Percentiles rank a stretch among this genome's conserved stretches.
phyloP scores from a whole-genome alignment of 352 stramenopile genomes.

The Phytophthora colocasiae region DNA sequence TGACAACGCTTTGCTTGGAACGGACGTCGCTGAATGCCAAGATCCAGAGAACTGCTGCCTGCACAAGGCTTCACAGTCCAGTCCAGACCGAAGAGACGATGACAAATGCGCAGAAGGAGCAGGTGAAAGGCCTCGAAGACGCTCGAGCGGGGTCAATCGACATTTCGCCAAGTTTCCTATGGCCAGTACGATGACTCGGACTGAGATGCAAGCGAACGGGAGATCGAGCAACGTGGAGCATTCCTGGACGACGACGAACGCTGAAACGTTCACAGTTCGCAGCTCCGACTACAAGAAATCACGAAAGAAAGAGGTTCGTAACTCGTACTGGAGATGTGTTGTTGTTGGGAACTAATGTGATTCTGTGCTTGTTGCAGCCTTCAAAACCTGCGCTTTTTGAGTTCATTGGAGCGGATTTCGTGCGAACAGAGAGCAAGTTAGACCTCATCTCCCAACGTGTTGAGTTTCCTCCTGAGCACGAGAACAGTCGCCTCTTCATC shows the following conservation, averaged over 20 bases:
- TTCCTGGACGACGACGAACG: slow-evolving; percentile 53
- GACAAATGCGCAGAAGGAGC: slow-evolving; percentile 6
- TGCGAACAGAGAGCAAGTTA: slow-evolving; percentile 74
- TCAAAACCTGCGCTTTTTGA: slow-evolving; percentile 74
- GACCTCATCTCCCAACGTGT: slow-evolving; percentile 82
- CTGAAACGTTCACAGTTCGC: slow-evolving; percentile 74
- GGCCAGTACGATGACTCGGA: slow-evolving; percentile 61
- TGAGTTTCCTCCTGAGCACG: slow-evolving; percentile 62
- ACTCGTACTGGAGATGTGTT: background rate
- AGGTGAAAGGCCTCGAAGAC: slow-evolving; percentile 1
- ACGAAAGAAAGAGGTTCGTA: slow-evolving; percentile 74
- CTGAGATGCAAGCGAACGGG: slow-evolving; percentile 53
- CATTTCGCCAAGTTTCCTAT: slow-evolving; percentile 58
- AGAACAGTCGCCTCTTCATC: slow-evolving; percentile 73
- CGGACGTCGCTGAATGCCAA: slow-evolving; percentile 43
- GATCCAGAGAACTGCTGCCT: slow-evolving; percentile 62
- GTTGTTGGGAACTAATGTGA: background rate
- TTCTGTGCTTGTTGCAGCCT: slow-evolving; percentile 33
- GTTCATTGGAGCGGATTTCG: slow-evolving; percentile 78
- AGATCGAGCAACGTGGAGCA: slow-evolving; percentile 63
- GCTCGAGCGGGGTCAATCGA: slow-evolving; percentile 21
- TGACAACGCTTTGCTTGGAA: slow-evolving; percentile 27
- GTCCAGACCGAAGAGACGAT: slow-evolving; percentile 4
- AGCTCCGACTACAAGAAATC: slow-evolving; percentile 85
- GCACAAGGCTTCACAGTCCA: slow-evolving; percentile 43